These are phyloP conservation scores for Skeletonema grethae DNA, from an alignment of 108 stramenopile genomes.

Conservation along the genomic window DNA sequence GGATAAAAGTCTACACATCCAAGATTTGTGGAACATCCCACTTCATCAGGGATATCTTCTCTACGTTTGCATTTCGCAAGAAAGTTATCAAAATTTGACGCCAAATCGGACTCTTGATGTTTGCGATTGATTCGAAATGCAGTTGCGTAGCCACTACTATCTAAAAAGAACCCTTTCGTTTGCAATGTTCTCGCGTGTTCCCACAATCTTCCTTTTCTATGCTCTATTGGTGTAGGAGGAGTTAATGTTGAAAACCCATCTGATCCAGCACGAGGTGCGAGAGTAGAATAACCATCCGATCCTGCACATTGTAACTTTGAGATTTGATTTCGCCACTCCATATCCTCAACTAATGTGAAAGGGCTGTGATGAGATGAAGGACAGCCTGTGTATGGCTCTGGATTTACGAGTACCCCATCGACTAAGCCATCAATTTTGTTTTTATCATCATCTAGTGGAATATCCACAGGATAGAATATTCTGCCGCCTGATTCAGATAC, in stretches of 20 bases:
- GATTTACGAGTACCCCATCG: constrained; percentile 37
- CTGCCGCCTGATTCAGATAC: constrained; percentile 73
- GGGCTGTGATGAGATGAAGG: constrained; percentile 32
- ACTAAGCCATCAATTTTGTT: constrained; percentile 7
- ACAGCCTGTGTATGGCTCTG: constrained; percentile 38
- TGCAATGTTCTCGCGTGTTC: constrained; percentile 43
- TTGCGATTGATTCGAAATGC: constrained; percentile 78
- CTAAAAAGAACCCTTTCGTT: constrained; percentile 55
- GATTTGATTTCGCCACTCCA: constrained; percentile 53
- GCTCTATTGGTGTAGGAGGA: constrained; percentile 23
- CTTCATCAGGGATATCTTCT: constrained; percentile 22
- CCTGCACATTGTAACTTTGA: constrained; percentile 44
- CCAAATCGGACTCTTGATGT: constrained; percentile 54
- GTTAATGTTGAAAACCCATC: constrained; percentile 2
- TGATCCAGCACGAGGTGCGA: constrained; percentile 2
- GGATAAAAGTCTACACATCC: constrained; percentile 84
- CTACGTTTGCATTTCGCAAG: constrained; percentile 19
- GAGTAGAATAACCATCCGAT: constrained; percentile 50
- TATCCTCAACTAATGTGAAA: constrained; percentile 72
- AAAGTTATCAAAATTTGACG: constrained; percentile 19
- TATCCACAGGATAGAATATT: constrained; percentile 66
- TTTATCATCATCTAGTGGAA: neutral
- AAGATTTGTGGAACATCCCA: constrained; percentile 67
- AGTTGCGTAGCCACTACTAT: constrained; percentile 65
- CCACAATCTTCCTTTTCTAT: constrained; percentile 69